Conservation (phyloP, 176 grass and related monocot genomes). For the Eragrostis nindensis region DNA sequence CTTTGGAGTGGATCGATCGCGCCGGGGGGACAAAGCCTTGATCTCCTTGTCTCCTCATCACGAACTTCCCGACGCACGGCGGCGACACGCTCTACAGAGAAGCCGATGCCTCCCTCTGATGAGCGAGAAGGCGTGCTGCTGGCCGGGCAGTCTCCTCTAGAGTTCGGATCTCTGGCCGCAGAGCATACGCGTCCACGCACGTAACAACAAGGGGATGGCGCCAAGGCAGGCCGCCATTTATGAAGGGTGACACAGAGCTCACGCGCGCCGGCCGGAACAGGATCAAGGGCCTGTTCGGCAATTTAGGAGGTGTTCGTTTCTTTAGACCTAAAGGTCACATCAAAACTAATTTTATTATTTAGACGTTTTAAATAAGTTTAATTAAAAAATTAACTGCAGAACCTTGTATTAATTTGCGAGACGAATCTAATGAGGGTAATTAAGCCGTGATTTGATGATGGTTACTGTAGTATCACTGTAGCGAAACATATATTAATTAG, state of each 20-base stretch:
- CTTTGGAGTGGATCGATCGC: conserved; percentile 25
- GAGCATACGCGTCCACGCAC: conserved; percentile 25
- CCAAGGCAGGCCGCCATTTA: conserved; percentile 59
- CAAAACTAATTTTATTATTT: too few relatives aligned
- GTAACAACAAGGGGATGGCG: conserved; percentile 71
- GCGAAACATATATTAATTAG: too few relatives aligned
- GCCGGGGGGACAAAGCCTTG: conserved; percentile 60
- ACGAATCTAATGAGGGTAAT: too few relatives aligned
- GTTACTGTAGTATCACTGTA: too few relatives aligned
- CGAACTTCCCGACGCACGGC: conserved; percentile 51
- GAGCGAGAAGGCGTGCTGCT: background rate
- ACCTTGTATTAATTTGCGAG: too few relatives aligned
- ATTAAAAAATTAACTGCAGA: too few relatives aligned
- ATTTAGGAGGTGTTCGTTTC: too few relatives aligned
- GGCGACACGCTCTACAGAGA: background rate
- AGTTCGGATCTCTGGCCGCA: background rate
- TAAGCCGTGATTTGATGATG: too few relatives aligned
- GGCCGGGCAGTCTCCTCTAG: too few relatives aligned
- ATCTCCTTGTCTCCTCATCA: conserved; percentile 63
- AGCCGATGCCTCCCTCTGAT: background rate
- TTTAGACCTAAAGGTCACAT: too few relatives aligned
- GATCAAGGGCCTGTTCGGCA: too few relatives aligned
- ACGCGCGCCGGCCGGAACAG: background rate
- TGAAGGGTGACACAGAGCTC: conserved; percentile 33
- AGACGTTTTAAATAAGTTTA: too few relatives aligned